These are phyloP conservation scores for Selaginella moellendorffii DNA, from an alignment of 75 land plant species.

Conservation along the genomic window DNA sequence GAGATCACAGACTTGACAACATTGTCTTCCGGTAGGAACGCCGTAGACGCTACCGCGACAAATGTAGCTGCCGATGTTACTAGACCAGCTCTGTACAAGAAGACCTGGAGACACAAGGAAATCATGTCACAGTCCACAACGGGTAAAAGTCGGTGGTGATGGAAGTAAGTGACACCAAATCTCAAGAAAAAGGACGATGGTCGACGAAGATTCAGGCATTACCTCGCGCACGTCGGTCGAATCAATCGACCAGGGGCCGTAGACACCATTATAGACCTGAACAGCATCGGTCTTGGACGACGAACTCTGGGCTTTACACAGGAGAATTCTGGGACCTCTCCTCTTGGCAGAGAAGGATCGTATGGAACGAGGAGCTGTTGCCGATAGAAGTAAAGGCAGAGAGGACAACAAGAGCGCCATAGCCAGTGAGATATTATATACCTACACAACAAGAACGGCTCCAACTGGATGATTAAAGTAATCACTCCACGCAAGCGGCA, in stretches of 20 bases:
- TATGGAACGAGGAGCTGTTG: neutral
- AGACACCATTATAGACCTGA: slow-evolving; percentile 51
- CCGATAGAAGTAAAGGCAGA: neutral
- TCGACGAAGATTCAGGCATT: neutral
- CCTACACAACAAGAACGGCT: too few species aligned
- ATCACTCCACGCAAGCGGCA: too few species aligned
- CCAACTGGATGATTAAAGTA: too few species aligned
- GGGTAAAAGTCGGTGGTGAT: neutral
- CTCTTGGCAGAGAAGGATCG: neutral
- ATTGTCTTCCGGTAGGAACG: slow-evolving; percentile 36
- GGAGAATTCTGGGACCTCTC: neutral
- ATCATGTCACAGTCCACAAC: too few species aligned
- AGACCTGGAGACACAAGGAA: slow-evolving; percentile 64
- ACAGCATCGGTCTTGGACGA: neutral
- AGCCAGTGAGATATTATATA: too few species aligned
- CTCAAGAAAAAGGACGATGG: neutral
- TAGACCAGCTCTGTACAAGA: slow-evolving; percentile 66
- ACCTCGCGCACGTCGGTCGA: slow-evolving; percentile 67
- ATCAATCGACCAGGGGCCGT: slow-evolving; percentile 87
- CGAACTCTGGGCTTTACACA: neutral
- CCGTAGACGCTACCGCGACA: slow-evolving; percentile 49
- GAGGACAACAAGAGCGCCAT: neutral
- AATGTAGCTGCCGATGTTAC: slow-evolving; percentile 75
- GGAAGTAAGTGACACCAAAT: neutral
- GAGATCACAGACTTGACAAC: slow-evolving; percentile 19